phyloP scores from a whole-genome alignment of 1,284 basidiomycete species.

The Melampsora larici-populina region DNA sequence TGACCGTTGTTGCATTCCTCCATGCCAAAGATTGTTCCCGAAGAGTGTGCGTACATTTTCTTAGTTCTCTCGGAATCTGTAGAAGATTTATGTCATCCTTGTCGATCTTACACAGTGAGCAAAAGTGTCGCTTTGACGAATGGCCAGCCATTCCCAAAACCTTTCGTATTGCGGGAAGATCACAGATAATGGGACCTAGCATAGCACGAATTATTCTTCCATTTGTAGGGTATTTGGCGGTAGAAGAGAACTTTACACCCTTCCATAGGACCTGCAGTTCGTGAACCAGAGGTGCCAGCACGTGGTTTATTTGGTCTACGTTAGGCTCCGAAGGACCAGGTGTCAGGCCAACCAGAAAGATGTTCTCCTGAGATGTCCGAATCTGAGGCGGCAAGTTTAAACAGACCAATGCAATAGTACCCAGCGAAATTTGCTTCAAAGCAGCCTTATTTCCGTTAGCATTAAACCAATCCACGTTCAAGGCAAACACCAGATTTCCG shows the following conservation, averaged over 20 bases:
- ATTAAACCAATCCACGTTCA: constrained; percentile 37
- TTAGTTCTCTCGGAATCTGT: not conserved
- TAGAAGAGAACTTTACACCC: constrained; percentile 15
- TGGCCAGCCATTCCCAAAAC: constrained; percentile 26
- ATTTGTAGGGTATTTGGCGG: constrained; percentile 12
- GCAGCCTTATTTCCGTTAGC: constrained; percentile 15
- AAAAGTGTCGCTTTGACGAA: not conserved
- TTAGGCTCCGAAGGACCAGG: too few relatives aligned
- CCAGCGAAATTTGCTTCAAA: too few relatives aligned
- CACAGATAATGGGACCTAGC: too few relatives aligned
- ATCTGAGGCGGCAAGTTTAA: constrained; percentile 49
- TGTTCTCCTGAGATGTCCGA: constrained; percentile 54
- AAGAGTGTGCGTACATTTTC: not conserved
- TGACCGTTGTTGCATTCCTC: constrained; percentile 20
- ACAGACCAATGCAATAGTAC: constrained; percentile 10
- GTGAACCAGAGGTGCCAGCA: constrained; percentile 51
- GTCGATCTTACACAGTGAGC: constrained; percentile 11
- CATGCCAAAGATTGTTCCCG: constrained; percentile 8
- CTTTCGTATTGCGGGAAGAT: constrained; percentile 27
- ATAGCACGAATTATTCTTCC: too few relatives aligned
- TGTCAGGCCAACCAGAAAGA: constrained; percentile 55
- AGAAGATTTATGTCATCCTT: not conserved
- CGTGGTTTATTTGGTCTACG: constrained; percentile 50
- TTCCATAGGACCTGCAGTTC: constrained; percentile 51
- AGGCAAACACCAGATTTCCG: constrained; percentile 36